phyloP scores from a whole-genome alignment of 2,329 filamentous ascomycete genomes.

The Claviceps sp. region DNA sequence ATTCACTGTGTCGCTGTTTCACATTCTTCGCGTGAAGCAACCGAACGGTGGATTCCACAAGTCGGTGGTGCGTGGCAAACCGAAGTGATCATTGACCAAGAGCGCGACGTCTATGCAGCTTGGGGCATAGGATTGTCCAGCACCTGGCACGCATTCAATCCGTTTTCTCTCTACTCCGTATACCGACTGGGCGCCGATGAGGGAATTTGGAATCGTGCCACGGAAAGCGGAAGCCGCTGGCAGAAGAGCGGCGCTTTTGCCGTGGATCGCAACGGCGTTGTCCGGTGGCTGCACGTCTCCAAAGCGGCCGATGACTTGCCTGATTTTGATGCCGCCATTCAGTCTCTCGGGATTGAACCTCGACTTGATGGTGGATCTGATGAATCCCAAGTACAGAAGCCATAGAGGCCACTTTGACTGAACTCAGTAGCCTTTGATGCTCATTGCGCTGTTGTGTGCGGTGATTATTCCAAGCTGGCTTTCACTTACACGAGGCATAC shows the following conservation, averaged over 20 bases:
- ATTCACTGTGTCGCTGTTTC: slow-evolving; percentile 49
- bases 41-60: slow-evolving; percentile 42
- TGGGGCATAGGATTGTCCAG: slow-evolving; percentile 52
- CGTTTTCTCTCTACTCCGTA: slow-evolving; percentile 41
- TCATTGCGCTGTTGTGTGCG: no score
- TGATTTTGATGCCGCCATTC: slow-evolving; percentile 16
- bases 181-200: slow-evolving; percentile 46
- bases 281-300: slow-evolving; percentile 19
- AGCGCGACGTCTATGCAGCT: slow-evolving; percentile 44
- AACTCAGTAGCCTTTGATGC: not conserved
- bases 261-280: slow-evolving; percentile 17
- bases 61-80: slow-evolving; percentile 44
- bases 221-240: slow-evolving; percentile 54
- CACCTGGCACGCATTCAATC: slow-evolving; percentile 50
- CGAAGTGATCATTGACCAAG: slow-evolving; percentile 45
- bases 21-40: slow-evolving; percentile 39
- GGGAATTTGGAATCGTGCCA: slow-evolving; percentile 51
- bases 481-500: not conserved
- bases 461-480: no score
- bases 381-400: not conserved
- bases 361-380: not conserved
- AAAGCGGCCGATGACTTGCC: slow-evolving; percentile 19
- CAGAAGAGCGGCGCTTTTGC: slow-evolving; percentile 55
- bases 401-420: not conserved
- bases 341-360: slow-evolving; percentile 12